These are phyloP conservation scores for Colletotrichum tofieldiae DNA, from an alignment of 2,329 filamentous ascomycete species.

Conservation along the genomic window DNA sequence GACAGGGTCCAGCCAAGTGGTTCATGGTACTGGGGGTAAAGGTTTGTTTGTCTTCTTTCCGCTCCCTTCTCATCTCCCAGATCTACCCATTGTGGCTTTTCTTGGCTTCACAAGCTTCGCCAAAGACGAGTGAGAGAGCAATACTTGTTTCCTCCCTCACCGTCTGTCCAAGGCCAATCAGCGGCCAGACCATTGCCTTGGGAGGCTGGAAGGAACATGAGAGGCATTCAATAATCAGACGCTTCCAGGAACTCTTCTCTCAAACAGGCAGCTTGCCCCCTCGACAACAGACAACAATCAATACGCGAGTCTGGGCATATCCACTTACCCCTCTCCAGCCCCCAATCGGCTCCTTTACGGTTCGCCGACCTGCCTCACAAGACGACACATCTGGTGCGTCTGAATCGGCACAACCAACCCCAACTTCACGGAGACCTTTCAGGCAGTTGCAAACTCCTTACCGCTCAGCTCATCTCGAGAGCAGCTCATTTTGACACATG, in stretches of 20 bases:
- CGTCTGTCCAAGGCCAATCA: slow-evolving; percentile 34
- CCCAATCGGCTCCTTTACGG: slow-evolving; percentile 20
- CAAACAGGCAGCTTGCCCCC: slow-evolving; percentile 7
- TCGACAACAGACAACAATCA: slow-evolving; percentile 5
- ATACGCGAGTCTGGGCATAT: slow-evolving; percentile 12
- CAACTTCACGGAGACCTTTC: background rate
- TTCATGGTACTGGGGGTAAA: slow-evolving; percentile 9
- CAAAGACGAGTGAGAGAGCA: slow-evolving; percentile 1
- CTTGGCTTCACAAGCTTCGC: slow-evolving; percentile 15
- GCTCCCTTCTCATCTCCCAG: background rate
- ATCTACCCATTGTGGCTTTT: slow-evolving; percentile 19
- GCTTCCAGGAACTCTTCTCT: background rate
- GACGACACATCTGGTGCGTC: background rate
- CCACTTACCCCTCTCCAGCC: slow-evolving; percentile 17
- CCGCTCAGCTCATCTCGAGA: slow-evolving; percentile 7
- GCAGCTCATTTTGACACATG: slow-evolving; percentile 3
- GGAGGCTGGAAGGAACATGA: slow-evolving; percentile 9
- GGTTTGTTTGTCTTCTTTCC: slow-evolving; percentile 9
- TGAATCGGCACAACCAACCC: background rate
- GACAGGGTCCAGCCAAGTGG: slow-evolving; percentile 13
- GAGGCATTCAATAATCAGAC: background rate
- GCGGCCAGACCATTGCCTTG: slow-evolving; percentile 16
- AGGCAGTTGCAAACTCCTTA: slow-evolving; percentile 6
- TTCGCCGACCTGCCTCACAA: background rate
- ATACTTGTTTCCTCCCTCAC: slow-evolving; percentile 22